phyloP scores from a whole-genome alignment of 2,329 filamentous ascomycete genomes.

The Lachnellula cervina region DNA sequence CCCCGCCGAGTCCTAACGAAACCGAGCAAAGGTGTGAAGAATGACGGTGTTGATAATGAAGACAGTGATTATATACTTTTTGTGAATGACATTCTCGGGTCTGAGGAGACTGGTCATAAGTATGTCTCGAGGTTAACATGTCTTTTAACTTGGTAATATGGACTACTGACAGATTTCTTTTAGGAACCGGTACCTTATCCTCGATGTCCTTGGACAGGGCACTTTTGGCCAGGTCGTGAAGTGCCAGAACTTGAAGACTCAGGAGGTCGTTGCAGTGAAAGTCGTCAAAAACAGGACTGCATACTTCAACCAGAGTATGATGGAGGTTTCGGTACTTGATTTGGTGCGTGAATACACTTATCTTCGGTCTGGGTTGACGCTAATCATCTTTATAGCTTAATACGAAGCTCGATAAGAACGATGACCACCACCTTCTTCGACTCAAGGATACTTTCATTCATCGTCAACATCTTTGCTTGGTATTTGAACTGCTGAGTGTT shows the following conservation, averaged over 20 bases:
- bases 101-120: conserved; percentile 98
- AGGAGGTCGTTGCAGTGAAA: conserved; percentile 97
- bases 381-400: conserved; percentile 61
- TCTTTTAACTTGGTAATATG: conserved; percentile 12
- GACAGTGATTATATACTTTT: conserved; percentile 99
- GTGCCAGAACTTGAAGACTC: conserved; percentile 96
- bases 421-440: conserved; percentile 91
- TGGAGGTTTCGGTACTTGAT: conserved; percentile 98
- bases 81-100: conserved; percentile 96
- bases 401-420: conserved; percentile 98
- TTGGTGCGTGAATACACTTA: conserved; percentile 52
- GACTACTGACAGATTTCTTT: conserved; percentile 25
- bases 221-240: conserved; percentile 99
- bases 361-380: conserved; percentile 2
- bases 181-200: conserved; percentile 91
- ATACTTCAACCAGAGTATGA: conserved; percentile 99
- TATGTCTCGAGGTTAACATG: conserved; percentile 40
- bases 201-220: conserved; percentile 94
- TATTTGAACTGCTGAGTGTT: conserved; percentile 94
- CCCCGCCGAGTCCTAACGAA: conserved; percentile 94
- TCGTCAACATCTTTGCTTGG: conserved; percentile 89
- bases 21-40: conserved; percentile 96
- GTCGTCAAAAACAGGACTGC: conserved; percentile 99
- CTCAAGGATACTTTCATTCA: conserved; percentile 99
- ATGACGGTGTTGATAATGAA: conserved; percentile 98